These are phyloP conservation scores for Penicillium vulpinum DNA, from an alignment of 2,329 filamentous ascomycete species.

Conservation along the genomic window DNA sequence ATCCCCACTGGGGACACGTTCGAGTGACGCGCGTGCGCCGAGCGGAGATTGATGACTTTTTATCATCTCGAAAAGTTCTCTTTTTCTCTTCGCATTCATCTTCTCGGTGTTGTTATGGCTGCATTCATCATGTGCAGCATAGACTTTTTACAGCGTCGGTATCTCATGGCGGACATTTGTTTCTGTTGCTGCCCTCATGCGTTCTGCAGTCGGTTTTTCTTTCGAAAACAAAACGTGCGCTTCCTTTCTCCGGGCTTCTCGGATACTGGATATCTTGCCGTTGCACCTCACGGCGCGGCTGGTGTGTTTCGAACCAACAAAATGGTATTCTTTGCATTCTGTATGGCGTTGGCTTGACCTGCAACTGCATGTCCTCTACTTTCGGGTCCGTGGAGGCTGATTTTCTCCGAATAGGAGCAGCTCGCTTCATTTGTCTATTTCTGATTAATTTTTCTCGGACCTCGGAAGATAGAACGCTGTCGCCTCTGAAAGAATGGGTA, in stretches of 20 bases:
- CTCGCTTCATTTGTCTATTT: constrained; percentile 30
- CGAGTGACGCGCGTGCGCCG: constrained; percentile 41
- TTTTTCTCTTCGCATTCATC: constrained; percentile 40
- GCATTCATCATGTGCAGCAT: constrained; percentile 44
- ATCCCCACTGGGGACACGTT: constrained; percentile 37
- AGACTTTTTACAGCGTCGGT: constrained; percentile 44
- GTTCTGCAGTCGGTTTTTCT: constrained; percentile 23
- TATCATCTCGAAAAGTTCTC: constrained; percentile 39
- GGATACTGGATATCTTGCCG: neutral
- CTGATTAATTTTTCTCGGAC: constrained; percentile 34
- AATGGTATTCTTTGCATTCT: constrained; percentile 42
- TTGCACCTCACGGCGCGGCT: neutral
- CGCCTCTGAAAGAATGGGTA: constrained; percentile 34
- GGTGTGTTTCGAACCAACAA: constrained; percentile 15
- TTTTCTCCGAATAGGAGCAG: constrained; percentile 28
- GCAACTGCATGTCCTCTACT: constrained; percentile 35
- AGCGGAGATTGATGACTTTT: constrained; percentile 40
- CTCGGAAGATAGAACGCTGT: constrained; percentile 38
- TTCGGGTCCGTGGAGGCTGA: constrained; percentile 35
- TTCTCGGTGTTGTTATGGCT: constrained; percentile 42
- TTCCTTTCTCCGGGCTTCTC: constrained; percentile 31
- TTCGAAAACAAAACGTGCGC: constrained; percentile 19
- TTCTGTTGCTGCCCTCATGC: constrained; percentile 27
- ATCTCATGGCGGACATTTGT: constrained; percentile 40
- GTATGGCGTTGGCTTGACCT: constrained; percentile 46